A percentile compares a stretch with the other conserved stretches of the same genome.
Conservation (phyloP, 495 filamentous ascomycete genomes). For the Geopyxis carbonaria region DNA sequence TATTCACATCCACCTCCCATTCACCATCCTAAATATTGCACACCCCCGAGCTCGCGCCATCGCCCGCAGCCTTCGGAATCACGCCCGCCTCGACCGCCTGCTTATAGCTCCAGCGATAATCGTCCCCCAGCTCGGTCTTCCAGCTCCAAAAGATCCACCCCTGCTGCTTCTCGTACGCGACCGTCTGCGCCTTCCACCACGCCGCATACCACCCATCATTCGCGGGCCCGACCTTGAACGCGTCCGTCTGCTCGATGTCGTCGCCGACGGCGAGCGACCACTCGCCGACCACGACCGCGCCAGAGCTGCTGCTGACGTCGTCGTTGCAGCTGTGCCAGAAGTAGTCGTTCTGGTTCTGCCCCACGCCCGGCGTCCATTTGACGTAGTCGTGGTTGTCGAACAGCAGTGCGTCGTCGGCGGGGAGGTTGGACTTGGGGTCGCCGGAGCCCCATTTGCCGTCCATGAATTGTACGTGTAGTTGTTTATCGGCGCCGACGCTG, state of each 20-base stretch:
- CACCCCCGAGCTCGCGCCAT: too few species aligned
- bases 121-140: slow-evolving; percentile 37
- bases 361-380: slow-evolving; percentile 2
- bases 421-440: slow-evolving; percentile 31
- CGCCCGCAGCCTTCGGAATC: too few species aligned
- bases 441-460: slow-evolving; percentile 36
- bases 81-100: slow-evolving; percentile 16
- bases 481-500: slow-evolving; percentile 26
- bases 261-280: slow-evolving; percentile 37
- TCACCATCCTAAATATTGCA: too few species aligned
- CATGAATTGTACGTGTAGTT: slow-evolving; percentile 42
- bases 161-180: slow-evolving; percentile 37
- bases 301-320: slow-evolving; percentile 32
- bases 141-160: slow-evolving; percentile 52
- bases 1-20: too few species aligned
- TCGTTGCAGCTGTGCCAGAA: too few species aligned
- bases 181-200: slow-evolving; percentile 45
- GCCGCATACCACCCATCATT: slow-evolving; percentile 33
- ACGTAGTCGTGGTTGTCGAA: slow-evolving; percentile 35
- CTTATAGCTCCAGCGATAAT: slow-evolving; percentile 45
- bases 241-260: slow-evolving; percentile 29
- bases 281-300: slow-evolving; percentile 39
- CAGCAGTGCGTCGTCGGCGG: slow-evolving; percentile 29
- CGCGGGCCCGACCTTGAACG: slow-evolving; percentile 28
- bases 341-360: slow-evolving; percentile 6